Conservation (phyloP, 1,139 yeast genomes). For the Debaryomyces coudertii region DNA sequence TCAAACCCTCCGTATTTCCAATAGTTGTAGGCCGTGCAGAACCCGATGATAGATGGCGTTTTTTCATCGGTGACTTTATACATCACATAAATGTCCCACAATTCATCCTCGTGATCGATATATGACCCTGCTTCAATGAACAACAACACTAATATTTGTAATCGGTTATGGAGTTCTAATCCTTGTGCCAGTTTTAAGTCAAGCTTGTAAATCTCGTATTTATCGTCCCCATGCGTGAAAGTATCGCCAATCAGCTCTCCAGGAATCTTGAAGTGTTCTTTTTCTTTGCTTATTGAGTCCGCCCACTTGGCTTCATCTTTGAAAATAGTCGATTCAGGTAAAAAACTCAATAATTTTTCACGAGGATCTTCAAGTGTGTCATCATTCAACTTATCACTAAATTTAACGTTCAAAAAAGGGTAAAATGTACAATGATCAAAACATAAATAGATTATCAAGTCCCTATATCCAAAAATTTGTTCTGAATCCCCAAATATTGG, state of each 20-base stretch:
- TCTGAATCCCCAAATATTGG: conserved; percentile 94
- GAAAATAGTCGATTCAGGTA: conserved; percentile 64
- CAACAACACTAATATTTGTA: conserved; percentile 77
- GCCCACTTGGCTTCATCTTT: conserved; percentile 73
- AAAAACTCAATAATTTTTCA: conserved; percentile 52
- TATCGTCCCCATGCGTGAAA: conserved; percentile 37
- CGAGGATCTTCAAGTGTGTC: conserved; percentile 56
- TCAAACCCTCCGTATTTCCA: conserved; percentile 69
- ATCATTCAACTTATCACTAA: conserved; percentile 52
- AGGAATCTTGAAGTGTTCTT: conserved; percentile 46
- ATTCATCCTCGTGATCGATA: conserved; percentile 72
- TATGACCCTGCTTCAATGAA: conserved; percentile 95
- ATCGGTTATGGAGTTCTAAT: conserved; percentile 61
- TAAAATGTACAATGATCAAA: conserved; percentile 50
- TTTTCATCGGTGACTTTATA: conserved; percentile 47
- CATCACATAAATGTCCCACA: conserved; percentile 67
- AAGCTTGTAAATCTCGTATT: conserved; percentile 40
- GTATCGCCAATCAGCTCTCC: conserved; percentile 43
- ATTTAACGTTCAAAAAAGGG: conserved; percentile 60
- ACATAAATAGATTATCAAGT: conserved; percentile 54
- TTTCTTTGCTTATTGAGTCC: conserved; percentile 54
- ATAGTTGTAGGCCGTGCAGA: conserved; percentile 81
- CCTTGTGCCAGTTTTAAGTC: conserved; percentile 45
- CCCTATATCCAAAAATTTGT: conserved; percentile 81
- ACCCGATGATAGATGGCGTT: conserved; percentile 64